phyloP scores from a whole-genome alignment of 345 rosid species.

The Iberis pinnata region DNA sequence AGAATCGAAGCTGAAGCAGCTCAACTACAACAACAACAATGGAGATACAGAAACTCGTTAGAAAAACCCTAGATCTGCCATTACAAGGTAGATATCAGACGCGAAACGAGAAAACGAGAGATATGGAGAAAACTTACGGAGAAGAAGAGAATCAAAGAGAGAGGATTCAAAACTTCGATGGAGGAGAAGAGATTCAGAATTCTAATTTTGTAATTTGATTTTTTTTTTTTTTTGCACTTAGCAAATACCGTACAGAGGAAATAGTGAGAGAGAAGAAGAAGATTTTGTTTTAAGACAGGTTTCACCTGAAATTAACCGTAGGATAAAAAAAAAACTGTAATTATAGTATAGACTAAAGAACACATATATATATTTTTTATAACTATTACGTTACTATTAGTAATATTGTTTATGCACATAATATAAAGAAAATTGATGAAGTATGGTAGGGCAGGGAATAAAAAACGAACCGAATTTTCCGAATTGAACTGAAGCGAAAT shows the following conservation, averaged over 20 bases:
- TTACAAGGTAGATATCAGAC: slow-evolving; percentile 24
- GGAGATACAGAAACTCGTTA: slow-evolving; percentile 11
- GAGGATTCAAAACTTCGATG: slow-evolving; percentile 20
- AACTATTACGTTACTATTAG: no score
- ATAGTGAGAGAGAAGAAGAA: slow-evolving; percentile 28
- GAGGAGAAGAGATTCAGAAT: slow-evolving; percentile 31
- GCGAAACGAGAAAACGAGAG: slow-evolving; percentile 15
- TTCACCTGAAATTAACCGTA: no score
- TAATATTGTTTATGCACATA: no score
- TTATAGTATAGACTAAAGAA: no score
- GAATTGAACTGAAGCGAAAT: no score
- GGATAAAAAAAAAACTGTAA: slow-evolving; percentile 8
- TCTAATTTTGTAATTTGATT: slow-evolving; percentile 18
- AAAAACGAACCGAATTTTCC: no score
- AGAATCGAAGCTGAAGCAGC: slow-evolving; percentile 22
- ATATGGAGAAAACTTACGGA: slow-evolving; percentile 16
- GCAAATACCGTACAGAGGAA: slow-evolving; percentile 23
- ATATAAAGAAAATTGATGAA: no score
- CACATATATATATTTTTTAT: no score
- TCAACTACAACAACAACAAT: slow-evolving; percentile 27
- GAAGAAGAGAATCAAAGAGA: slow-evolving; percentile 19
- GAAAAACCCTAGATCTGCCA: slow-evolving; percentile 48
- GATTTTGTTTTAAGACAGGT: no score
- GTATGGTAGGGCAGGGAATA: no score
- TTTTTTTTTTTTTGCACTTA: slow-evolving; percentile 28